Evolutionary conservation across 306 rosid species (phyloP), one percentile per base, ranked within the genome.

Genomic region (Acacia melanoxylon): DNA sequence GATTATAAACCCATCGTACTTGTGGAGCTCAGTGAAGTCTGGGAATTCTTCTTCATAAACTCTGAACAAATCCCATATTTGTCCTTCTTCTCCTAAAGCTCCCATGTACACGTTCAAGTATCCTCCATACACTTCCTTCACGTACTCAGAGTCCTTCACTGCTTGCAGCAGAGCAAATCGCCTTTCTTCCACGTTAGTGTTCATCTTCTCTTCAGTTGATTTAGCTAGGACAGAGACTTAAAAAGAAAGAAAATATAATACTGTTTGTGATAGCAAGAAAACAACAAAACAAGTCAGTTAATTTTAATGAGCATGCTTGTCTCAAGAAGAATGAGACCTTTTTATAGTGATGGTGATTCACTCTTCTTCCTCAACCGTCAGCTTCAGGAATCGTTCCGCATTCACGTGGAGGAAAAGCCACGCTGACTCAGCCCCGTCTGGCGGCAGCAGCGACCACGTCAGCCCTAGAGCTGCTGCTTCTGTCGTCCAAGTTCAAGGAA

Each of bases 401-500:
- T 17, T 1, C 24, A n/a, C 69, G 63, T n/a, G 79, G 54, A 12
- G 81, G 77, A 19, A 22, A 68, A 78, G n/a, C 72, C 1, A 74
- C 45, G 29, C 2, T 74, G 71, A 20, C 29, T 49, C 87, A 78
- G 52, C 77, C 80, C 54, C 67, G 84, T 1, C 70, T 69, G 1
- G 62, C 77, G 1, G 59, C 82, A 24, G 25, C 84, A 1, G 75
- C 91, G 31, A 15, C 52, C 52, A 87, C 97, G 2, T 86, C 98
- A 1, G 95, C 99, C 15, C 70, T 91, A 44, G 93, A 89, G 63
- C 93, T 91, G 22, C 67, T 95, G 54, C 81, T 91, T 29, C 92
- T 90, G 51, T 89, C 97, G 27, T 80, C 97, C 16, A 93, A 93
- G 76, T 95, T 95, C 20, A 91, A 90, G 71, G 93, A 89, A 72